phyloP scores from a whole-genome alignment of 768 basidiomycete species.

The Agaricus subrufescens region DNA sequence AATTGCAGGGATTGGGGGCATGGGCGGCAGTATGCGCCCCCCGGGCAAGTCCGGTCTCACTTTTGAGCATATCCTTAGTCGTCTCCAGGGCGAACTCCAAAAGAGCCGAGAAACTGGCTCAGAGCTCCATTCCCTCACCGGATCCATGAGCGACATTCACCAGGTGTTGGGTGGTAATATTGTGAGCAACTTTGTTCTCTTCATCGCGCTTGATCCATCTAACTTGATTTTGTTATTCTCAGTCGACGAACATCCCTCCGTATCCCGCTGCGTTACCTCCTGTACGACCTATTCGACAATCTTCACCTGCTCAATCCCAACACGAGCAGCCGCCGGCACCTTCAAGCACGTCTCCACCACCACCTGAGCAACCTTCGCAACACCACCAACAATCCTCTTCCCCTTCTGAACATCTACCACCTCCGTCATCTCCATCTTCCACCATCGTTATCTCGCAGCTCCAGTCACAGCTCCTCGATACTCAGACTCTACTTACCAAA shows the following conservation, averaged over 20 bases:
- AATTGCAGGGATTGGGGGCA: conserved; percentile 68
- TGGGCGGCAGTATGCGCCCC: conserved; percentile 64
- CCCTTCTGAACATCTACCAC: conserved; percentile 30
- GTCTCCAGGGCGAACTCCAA: conserved; percentile 90
- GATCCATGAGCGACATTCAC: conserved; percentile 85
- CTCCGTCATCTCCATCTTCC: conserved; percentile 17
- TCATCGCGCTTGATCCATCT: background rate
- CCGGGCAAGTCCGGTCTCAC: conserved; percentile 84
- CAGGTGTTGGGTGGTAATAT: conserved; percentile 83
- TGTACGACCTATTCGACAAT: conserved; percentile 42
- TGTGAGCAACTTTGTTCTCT: conserved; percentile 40
- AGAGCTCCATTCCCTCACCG: conserved; percentile 73
- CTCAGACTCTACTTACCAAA: conserved; percentile 67
- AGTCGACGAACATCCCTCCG: conserved; percentile 59
- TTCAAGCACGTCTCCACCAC: conserved; percentile 9
- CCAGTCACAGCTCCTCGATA: conserved; percentile 80
- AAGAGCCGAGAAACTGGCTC: conserved; percentile 92
- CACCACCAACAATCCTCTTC: conserved; percentile 19
- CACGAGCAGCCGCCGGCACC: background rate
- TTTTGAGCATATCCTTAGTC: conserved; percentile 87
- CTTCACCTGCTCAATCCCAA: conserved; percentile 11
- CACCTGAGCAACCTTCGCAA: conserved; percentile 20
- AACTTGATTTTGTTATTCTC: background rate
- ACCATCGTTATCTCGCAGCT: conserved; percentile 48
- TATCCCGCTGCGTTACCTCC: conserved; percentile 67